Evolutionary conservation across 257 asterid genomes (phyloP), one percentile per base, ranked within the genome.

Genomic region (Handroanthus guayacan): DNA sequence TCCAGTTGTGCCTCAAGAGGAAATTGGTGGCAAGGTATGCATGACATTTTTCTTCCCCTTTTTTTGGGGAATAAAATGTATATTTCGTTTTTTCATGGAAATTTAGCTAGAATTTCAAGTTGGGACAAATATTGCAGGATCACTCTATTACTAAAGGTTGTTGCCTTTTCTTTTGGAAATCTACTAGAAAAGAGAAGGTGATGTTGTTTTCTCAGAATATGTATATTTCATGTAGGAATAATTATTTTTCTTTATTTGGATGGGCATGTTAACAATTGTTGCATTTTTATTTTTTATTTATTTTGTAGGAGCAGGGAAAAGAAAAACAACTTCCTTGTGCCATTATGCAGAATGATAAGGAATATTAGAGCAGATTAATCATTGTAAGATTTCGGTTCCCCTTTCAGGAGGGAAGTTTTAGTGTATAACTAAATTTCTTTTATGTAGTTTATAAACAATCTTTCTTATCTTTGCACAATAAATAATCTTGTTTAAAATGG

Each of bases 1-100:
- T 71, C 88, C 25, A 84, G 78, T 25, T 65, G 84, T 69, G 98
- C 94, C 63, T 87, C 97, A 2, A 84, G 96, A 84, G 97, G 98
- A 80, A 88, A 93, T 67, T 93, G 97, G 98, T 92, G 97, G 98
- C 84, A 89, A 83, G 97, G 95, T 89, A 86, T 52, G 79, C 25
- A 9, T 16, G 31, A 25, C 8, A 43, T 9, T 9, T n/a, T 1
- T 25, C 11, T 69, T 16, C 51, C 6, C 0, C 0, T 20, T 31
- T 1, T 61, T 13, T 36, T 25, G 38, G 0, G 2, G 12, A 45
- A 7, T 1, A 57, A 6, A 13, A 14, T n/a, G 9, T 6, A 25
- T 45, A 47, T 13, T 34, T 10, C 1, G 3, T 41, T 13, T 58
- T 60, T 38, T 1, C 9, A 10, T 5, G 1, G 0, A 3, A 57